Base-by-base conservation (phyloP, 1,284 basidiomycete genomes). In the Ceratobasidium papillatum region DNA sequence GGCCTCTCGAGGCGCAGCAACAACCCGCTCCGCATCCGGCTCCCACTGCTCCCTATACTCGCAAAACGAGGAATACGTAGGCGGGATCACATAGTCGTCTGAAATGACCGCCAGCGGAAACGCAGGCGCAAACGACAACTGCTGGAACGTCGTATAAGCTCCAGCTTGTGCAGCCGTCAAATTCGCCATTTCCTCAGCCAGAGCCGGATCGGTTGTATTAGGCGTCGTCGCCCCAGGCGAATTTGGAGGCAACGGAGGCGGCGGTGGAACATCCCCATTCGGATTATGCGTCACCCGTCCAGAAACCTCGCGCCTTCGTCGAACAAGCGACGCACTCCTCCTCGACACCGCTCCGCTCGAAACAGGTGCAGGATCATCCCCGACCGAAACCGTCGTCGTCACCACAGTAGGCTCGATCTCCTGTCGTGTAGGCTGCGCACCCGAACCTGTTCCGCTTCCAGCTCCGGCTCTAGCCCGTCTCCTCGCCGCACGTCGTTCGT, bases 81-180 rank as follows among this genome's bases (percentile, higher is more conserved):
- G 94, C 30, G 94, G 94, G 74, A 95, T 95, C 75, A 93, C 87
- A 81, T 93, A 95, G 56, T 94, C 92, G 79, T 95, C 92, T 19
- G 94, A 91, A 71, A 95, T 92, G 0, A 91, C 87, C n/a, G 91
- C 91, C 73, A 95, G 85, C 19, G 94, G 94, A 78, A 95, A 93
- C 75, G 87, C 90, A 9, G 94, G 94, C 8, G 94, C 87, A 80
- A 94, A 95, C 4, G 86, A 86, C 5, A 95, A 84, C 82, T 95
- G 94, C 80, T 95, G 94, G 83, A 95, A 95, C 2, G 93, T 95
- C 14, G 92, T 93, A 80, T 95, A 95, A 36, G 93, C 89, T 30
- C 92, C 91, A 82, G 89, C 87, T 74, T 90, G 89, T 9, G 90
- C 87, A 4, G 89, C 88, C 34, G 63, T 64, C 4, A 92, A 82